Evolutionary conservation across 2,329 filamentous ascomycete species (phyloP), one percentile per base, ranked within the genome.

Genomic region (Lithohypha guttulata): DNA sequence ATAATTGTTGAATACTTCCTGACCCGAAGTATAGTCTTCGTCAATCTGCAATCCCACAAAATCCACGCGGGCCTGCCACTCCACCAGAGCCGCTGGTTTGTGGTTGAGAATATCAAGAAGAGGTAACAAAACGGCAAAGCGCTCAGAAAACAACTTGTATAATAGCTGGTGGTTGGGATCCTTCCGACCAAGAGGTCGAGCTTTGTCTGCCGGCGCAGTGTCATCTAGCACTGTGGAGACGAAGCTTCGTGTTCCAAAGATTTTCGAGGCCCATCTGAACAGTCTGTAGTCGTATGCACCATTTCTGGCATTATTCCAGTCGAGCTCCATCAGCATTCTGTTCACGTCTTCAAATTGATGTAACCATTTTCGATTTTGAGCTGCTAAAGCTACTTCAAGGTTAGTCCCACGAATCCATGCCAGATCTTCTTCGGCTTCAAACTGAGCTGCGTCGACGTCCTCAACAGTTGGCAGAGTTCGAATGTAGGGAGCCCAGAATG

Each of bases 41-140:
- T 68, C 56, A 2, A 68, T 62, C 27, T 62, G 53, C 28, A 68
- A 54, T 5, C 53, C 55, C 19, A 67, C 58, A 43, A 57, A 56
- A 39, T 56, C 48, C 6, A 54, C 51, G 2, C 57, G 59, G 42
- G 62, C 61, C 17, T 70, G 63, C 81, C 81, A 85, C 28, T 65
- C 59, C 1, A 77, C 70, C 28, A 68, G 60, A 0, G 76, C 69
- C 14, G 70, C 60, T 33, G 78, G 77, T 36, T 73, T 71, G 53
- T 86, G 81, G 52, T 86, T 86, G 8, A 74, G 75, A 19, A 85
- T 66, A 53, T 86, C 81, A 41, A 84, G n/a, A 3, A 84, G 63
- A 1, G 81, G 81, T 22, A 84, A 64, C 4, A 86, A 63, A 6
- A 84, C 68, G 1, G 79, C 79, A 42, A 82, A 79, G 50, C 76